Evolutionary conservation across 2,329 filamentous ascomycete genomes (phyloP).

Genomic region (Fusarium aywerte): DNA sequence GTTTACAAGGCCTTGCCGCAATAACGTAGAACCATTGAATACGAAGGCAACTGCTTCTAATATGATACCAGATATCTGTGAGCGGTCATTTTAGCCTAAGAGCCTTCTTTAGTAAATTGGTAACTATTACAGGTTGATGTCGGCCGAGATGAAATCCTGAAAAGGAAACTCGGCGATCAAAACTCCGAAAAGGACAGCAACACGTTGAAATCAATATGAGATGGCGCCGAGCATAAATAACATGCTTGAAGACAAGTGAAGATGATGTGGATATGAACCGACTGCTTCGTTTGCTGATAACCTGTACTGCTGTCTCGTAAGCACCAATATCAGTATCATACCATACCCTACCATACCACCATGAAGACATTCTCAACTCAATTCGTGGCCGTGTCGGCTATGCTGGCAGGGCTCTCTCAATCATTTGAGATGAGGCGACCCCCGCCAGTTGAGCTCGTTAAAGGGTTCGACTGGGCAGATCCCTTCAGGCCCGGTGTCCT

Average conservation of each 20-base stretch:
- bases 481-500: conserved; percentile 51
- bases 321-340: background rate
- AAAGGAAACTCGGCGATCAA: conserved; percentile 44
- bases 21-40: background rate
- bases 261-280: background rate
- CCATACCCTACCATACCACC: background rate
- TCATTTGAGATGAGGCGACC: conserved; percentile 47
- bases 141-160: conserved; percentile 24
- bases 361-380: conserved; percentile 42
- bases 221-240: conserved; percentile 28
- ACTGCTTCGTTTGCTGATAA: background rate
- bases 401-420: conserved; percentile 35
- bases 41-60: background rate
- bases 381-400: conserved; percentile 7
- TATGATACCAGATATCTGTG: background rate
- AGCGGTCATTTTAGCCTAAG: conserved; percentile 21
- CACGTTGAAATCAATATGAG: conserved; percentile 12
- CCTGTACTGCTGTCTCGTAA: background rate
- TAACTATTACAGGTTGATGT: conserved; percentile 7
- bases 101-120: background rate
- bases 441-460: conserved; percentile 49
- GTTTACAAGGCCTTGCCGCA: background rate
- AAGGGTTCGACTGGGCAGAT: conserved; percentile 56
- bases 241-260: background rate
- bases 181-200: conserved; percentile 47